phyloP scores from a whole-genome alignment of 108 stramenopile genomes.

The Nitzschia inconspicua region DNA sequence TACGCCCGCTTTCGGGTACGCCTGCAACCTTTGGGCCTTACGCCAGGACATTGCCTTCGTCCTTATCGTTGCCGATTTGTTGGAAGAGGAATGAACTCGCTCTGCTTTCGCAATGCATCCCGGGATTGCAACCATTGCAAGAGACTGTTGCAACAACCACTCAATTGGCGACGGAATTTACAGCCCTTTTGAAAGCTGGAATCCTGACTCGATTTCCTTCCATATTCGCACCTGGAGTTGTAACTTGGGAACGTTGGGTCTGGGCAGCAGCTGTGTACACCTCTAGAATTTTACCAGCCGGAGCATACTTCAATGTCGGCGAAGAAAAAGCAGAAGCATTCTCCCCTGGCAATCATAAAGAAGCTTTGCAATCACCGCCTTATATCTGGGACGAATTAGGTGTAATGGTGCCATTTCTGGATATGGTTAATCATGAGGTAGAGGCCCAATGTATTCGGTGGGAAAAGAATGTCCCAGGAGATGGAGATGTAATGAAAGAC shows the following conservation, averaged over 20 bases:
- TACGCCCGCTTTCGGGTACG: constrained; percentile 13
- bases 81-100: constrained; percentile 87
- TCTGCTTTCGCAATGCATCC: constrained; percentile 71
- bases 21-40: constrained; percentile 82
- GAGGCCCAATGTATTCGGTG: constrained; percentile 63
- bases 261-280: constrained; percentile 81
- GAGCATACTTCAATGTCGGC: constrained; percentile 46
- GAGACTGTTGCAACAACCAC: constrained; percentile 71
- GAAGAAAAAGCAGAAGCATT: constrained; percentile 32
- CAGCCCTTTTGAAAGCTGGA: constrained; percentile 74
- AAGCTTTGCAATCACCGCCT: constrained; percentile 44
- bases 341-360: constrained; percentile 14
- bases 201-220: constrained; percentile 60
- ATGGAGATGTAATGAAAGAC: constrained; percentile 13
- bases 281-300: constrained; percentile 60
- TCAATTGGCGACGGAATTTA: constrained; percentile 67
- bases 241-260: constrained; percentile 91
- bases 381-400: constrained; percentile 79
- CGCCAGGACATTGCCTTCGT: constrained; percentile 76
- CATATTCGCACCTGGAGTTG: constrained; percentile 65
- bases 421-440: constrained; percentile 87
- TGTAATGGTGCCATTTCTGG: constrained; percentile 81
- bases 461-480: constrained; percentile 21
- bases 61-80: constrained; percentile 75
- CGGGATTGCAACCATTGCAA: constrained; percentile 67